These are phyloP conservation scores for Phytophthora pini DNA, from an alignment of 352 stramenopile species.

Conservation along the genomic window DNA sequence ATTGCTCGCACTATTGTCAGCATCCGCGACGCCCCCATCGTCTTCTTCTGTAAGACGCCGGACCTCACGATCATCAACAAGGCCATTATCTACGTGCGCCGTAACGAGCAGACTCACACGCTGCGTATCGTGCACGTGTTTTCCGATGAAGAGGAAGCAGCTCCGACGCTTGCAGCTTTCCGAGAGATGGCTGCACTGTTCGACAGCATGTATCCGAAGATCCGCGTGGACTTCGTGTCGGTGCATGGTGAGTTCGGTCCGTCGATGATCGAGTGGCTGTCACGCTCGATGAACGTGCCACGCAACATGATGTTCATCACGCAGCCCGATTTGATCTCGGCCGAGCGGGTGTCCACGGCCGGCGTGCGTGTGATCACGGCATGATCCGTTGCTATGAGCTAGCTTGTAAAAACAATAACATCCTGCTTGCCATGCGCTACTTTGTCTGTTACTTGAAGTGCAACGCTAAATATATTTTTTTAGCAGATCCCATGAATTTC, in stretches of 20 bases:
- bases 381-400: neutral
- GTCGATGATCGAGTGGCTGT: constrained; percentile 78
- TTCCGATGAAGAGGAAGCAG: constrained; percentile 20
- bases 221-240: constrained; percentile 81
- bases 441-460: neutral
- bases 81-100: constrained; percentile 94
- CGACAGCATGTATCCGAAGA: constrained; percentile 86
- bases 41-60: constrained; percentile 92
- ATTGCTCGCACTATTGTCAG: constrained; percentile 80
- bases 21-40: constrained; percentile 90
- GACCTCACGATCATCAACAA: constrained; percentile 95
- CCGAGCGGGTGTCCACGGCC: constrained; percentile 69
- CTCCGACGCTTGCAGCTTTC: constrained; percentile 23
- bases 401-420: neutral
- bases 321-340: constrained; percentile 48
- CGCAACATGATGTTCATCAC: constrained; percentile 92
- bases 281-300: constrained; percentile 62
- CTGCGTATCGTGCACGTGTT: constrained; percentile 89
- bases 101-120: constrained; percentile 92
- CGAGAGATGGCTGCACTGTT: constrained; percentile 65
- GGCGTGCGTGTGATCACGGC: constrained; percentile 63
- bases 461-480: too few species aligned
- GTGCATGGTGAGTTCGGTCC: constrained; percentile 64
- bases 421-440: too few species aligned
- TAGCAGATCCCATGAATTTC: too few species aligned